Evolutionary conservation across 306 rosid genomes (phyloP).

Genomic region (Phaseolus lunatus): DNA sequence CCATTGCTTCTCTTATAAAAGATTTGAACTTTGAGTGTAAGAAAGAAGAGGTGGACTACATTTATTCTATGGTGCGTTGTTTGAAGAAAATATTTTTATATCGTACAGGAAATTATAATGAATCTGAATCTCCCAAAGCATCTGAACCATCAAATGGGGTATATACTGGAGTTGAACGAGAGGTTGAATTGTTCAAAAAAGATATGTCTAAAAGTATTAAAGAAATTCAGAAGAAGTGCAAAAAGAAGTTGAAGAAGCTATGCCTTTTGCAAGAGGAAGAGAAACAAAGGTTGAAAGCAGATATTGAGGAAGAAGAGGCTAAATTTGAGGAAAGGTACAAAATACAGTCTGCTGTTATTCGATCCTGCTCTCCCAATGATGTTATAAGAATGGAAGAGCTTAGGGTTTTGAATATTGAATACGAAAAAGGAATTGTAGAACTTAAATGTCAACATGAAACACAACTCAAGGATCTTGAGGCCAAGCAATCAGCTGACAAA

Average conservation of each 20-base stretch:
- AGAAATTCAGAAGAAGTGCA: slow-evolving; percentile 60
- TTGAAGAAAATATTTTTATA: slow-evolving; percentile 64
- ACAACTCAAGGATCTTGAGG: slow-evolving; percentile 56
- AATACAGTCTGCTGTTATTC: slow-evolving; percentile 50
- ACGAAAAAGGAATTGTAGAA: slow-evolving; percentile 49
- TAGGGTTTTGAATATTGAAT: slow-evolving; percentile 48
- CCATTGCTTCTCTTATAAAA: slow-evolving; percentile 59
- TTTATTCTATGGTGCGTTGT: slow-evolving; percentile 71
- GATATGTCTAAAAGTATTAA: slow-evolving; percentile 63
- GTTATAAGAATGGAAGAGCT: slow-evolving; percentile 54
- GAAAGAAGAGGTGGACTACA: slow-evolving; percentile 64
- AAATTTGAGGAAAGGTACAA: slow-evolving; percentile 47
- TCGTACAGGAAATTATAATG: slow-evolving; percentile 46
- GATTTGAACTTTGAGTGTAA: slow-evolving; percentile 69
- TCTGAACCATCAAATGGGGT: slow-evolving; percentile 45
- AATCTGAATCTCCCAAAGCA: slow-evolving; percentile 46
- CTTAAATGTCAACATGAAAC: slow-evolving; percentile 47
- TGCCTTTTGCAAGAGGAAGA: slow-evolving; percentile 51
- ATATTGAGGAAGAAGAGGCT: slow-evolving; percentile 44
- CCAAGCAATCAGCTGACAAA: slow-evolving; percentile 49
- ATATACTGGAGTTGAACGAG: slow-evolving; percentile 34
- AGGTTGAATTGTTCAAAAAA: slow-evolving; percentile 48
- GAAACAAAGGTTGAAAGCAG: slow-evolving; percentile 27
- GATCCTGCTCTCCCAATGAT: slow-evolving; percentile 54
- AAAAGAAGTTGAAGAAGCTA: slow-evolving; percentile 56